Evolutionary conservation across 352 stramenopile species (phyloP).

Genomic region (Phytophthora macrochlamydospora): DNA sequence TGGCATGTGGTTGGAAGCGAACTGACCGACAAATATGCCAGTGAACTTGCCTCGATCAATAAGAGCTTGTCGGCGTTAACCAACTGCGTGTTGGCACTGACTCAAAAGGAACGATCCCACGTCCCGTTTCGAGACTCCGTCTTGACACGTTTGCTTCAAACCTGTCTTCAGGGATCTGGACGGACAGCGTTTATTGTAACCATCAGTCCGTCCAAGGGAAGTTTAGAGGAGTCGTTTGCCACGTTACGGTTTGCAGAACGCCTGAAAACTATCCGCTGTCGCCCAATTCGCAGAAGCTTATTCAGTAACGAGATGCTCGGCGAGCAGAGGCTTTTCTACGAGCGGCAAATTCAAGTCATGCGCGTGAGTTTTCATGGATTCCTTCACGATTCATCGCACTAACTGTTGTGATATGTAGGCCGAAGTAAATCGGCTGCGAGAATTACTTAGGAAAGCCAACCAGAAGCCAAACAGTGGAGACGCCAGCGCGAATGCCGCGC

Average conservation of each 20-base stretch:
- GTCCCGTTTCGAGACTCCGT: conserved; percentile 74
- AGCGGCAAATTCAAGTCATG: conserved; percentile 75
- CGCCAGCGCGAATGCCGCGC: conserved; percentile 43
- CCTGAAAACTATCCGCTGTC: conserved; percentile 60
- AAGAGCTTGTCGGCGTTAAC: conserved; percentile 76
- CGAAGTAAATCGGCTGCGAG: conserved; percentile 59
- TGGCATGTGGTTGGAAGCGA: conserved; percentile 66
- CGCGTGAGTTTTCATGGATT: conserved; percentile 34
- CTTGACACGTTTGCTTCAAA: conserved; percentile 70
- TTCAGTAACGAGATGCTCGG: conserved; percentile 56
- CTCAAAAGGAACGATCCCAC: conserved; percentile 56
- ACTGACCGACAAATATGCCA: conserved; percentile 63
- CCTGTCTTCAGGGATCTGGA: conserved; percentile 58
- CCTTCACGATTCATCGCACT: not conserved
- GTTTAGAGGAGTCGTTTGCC: conserved; percentile 70
- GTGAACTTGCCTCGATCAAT: conserved; percentile 71
- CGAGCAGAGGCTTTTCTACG: conserved; percentile 68
- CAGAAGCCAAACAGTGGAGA: conserved; percentile 32
- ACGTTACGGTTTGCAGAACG: conserved; percentile 76
- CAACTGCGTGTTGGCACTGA: conserved; percentile 78
- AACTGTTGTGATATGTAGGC: conserved; percentile 26
- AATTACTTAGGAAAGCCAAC: conserved; percentile 50
- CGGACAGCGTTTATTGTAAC: conserved; percentile 73
- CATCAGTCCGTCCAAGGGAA: conserved; percentile 56
- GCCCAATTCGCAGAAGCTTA: conserved; percentile 53